A percentile compares a stretch with the other conserved stretches of the same genome.
Evolutionary conservation across 179 eudicot species (phyloP).

Genomic region (Silene noctiflora): DNA sequence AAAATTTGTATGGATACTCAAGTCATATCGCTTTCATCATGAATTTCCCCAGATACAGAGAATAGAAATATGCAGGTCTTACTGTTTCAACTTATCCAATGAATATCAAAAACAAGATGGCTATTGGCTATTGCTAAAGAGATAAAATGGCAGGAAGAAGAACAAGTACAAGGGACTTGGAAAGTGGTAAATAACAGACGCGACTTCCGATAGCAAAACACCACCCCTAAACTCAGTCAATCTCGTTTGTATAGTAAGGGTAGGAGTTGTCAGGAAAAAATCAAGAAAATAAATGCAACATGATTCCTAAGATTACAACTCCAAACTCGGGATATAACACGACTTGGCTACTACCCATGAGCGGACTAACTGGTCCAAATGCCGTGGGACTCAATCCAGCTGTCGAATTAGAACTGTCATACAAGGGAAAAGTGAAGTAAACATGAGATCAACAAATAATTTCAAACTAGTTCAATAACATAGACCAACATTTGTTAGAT

Average conservation of each 20-base stretch:
- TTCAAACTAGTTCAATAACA: background rate
- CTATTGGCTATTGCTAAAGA: background rate
- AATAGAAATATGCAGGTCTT: background rate
- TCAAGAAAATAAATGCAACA: conserved; percentile 24
- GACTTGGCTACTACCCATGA: conserved; percentile 30
- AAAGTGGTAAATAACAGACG: background rate
- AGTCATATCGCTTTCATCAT: background rate
- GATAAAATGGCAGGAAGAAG: background rate
- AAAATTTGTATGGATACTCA: background rate
- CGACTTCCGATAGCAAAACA: background rate
- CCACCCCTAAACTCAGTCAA: conserved; percentile 5
- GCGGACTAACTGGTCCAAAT: conserved; percentile 41
- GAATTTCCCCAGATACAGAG: background rate
- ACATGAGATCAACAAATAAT: background rate
- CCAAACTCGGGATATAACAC: conserved; percentile 20
- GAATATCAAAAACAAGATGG: background rate
- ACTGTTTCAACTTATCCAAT: background rate
- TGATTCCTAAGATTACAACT: conserved; percentile 22
- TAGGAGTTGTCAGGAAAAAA: background rate
- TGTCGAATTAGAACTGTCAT: conserved; percentile 31
- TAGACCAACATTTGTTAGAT: background rate
- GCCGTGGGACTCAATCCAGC: conserved; percentile 33
- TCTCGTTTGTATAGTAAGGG: conserved; percentile 5
- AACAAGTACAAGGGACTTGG: background rate
- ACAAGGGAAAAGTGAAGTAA: background rate